phyloP scores from a whole-genome alignment of 345 rosid genomes.

The Citrus reticulata region DNA sequence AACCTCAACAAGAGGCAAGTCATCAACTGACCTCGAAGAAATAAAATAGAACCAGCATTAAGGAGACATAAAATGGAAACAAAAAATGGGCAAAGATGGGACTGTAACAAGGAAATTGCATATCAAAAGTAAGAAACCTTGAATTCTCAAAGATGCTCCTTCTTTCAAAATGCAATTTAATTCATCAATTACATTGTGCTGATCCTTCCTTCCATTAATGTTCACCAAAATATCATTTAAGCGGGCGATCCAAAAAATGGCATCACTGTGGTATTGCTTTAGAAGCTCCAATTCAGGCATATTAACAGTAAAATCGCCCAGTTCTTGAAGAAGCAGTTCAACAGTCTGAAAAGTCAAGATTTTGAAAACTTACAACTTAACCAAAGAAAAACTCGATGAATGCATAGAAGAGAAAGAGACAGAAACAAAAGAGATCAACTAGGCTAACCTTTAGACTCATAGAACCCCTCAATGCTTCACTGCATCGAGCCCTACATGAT shows the following conservation, averaged over 20 bases:
- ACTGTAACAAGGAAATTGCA: conserved; percentile 3
- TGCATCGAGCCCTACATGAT: conserved; percentile 52
- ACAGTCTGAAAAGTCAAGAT: conserved; percentile 43
- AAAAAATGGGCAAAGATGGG: neutral
- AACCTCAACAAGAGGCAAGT: conserved; percentile 59
- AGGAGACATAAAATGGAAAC: neutral
- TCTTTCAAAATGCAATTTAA: conserved; percentile 55
- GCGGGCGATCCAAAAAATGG: conserved; percentile 57
- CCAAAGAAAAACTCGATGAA: conserved; percentile 1
- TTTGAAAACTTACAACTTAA: neutral
- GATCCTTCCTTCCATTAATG: conserved; percentile 53
- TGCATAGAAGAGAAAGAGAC: neutral
- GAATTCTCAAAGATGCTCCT: conserved; percentile 66
- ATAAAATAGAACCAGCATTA: conserved; percentile 1
- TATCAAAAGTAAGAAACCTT: conserved; percentile 41
- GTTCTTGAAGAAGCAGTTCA: conserved; percentile 56
- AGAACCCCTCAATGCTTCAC: conserved; percentile 48
- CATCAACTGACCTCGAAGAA: conserved; percentile 49
- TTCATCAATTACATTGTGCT: conserved; percentile 54
- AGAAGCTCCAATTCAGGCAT: conserved; percentile 69
- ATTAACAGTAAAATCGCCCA: conserved; percentile 41
- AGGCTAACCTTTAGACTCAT: conserved; percentile 48
- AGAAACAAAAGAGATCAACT: conserved; percentile 2
- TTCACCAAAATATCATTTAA: conserved; percentile 45
- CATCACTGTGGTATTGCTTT: conserved; percentile 57